Conservation (phyloP, 805 yeast species). For the Cyberlindnera amylophila region DNA sequence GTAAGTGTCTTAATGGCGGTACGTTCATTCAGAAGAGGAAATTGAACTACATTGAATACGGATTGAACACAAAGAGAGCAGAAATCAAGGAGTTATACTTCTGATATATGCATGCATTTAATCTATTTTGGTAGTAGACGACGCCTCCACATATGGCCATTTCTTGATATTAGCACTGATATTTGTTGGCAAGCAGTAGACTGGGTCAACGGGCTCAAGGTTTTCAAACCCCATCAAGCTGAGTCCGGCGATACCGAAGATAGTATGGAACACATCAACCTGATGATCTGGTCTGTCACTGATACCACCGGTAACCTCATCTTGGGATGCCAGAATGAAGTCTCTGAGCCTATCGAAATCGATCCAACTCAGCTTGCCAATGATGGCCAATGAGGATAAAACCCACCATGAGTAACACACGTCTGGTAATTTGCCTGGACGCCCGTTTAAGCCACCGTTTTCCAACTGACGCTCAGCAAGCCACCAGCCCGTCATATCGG, state of each 20-base stretch:
- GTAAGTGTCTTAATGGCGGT: constrained; percentile 75
- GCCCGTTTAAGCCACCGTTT: constrained; percentile 90
- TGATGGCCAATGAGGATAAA: constrained; percentile 64
- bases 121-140: too few species aligned
- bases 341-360: constrained; percentile 53
- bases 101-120: constrained; percentile 20
- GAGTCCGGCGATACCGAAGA: constrained; percentile 86
- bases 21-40: constrained; percentile 43
- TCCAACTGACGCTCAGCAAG: constrained; percentile 82
- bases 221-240: constrained; percentile 64
- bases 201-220: constrained; percentile 71
- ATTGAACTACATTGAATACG: constrained; percentile 71
- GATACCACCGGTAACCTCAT: constrained; percentile 76
- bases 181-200: constrained; percentile 72
- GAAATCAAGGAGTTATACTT: constrained; percentile 44
- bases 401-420: constrained; percentile 99
- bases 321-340: constrained; percentile 79
- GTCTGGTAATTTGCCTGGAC: constrained; percentile 94
- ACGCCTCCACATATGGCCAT: constrained; percentile 31
- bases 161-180: constrained; percentile 32
- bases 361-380: constrained; percentile 74
- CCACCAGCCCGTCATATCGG: constrained; percentile 72
- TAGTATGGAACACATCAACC: constrained; percentile 90
- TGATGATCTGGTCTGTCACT: constrained; percentile 90
- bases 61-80: constrained; percentile 53